These are phyloP conservation scores for Ichthyophthirius multifiliis DNA, from an alignment of 169 alveolate species.

Conservation along the genomic window DNA sequence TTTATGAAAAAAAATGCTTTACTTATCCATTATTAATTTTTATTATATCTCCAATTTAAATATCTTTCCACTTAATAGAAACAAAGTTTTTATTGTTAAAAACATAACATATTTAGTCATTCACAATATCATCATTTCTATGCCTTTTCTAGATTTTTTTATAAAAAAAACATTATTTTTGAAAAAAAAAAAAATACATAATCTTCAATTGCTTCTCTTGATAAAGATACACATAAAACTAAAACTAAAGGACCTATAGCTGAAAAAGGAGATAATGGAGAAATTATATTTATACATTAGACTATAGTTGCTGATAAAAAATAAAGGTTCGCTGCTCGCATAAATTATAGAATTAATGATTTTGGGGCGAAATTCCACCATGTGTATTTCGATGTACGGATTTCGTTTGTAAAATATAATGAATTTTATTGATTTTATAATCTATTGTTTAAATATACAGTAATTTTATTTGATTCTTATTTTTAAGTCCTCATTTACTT, in stretches of 20 bases:
- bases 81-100: constrained; percentile 35
- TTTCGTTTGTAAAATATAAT: too few species aligned
- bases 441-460: too few species aligned
- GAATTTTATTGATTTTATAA: too few species aligned
- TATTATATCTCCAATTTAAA: constrained; percentile 55
- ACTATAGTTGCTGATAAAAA: constrained; percentile 73
- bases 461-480: too few species aligned
- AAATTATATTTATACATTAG: constrained; percentile 55
- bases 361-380: constrained; percentile 72
- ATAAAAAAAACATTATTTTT: not conserved
- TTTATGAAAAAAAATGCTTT: not conserved
- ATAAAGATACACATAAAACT: constrained; percentile 54
- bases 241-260: constrained; percentile 61
- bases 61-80: constrained; percentile 39
- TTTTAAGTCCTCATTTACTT: too few species aligned
- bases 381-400: constrained; percentile 72
- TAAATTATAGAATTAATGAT: constrained; percentile 62
- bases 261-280: constrained; percentile 67
- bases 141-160: constrained; percentile 53
- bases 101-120: constrained; percentile 52
- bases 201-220: constrained; percentile 70
- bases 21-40: constrained; percentile 44
- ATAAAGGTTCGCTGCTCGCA: constrained; percentile 76
- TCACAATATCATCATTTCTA: constrained; percentile 63
- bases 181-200: constrained; percentile 28